Evolutionary conservation across 2,329 filamentous ascomycete genomes (phyloP).

Genomic region (Xylaria arbuscula): DNA sequence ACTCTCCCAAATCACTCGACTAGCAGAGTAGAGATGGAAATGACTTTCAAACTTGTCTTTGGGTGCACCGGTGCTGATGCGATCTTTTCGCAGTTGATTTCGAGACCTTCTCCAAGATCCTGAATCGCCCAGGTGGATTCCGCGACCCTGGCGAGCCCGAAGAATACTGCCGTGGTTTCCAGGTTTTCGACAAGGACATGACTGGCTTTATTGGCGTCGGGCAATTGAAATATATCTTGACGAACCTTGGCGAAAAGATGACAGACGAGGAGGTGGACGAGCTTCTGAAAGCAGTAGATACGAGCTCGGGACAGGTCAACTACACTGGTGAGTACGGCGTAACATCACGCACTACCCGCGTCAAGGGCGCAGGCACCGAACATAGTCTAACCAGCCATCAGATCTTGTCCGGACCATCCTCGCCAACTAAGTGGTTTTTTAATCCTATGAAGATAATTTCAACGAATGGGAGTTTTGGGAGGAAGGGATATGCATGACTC

Average conservation of each 20-base stretch:
- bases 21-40: not conserved
- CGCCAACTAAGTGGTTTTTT: slow-evolving; percentile 70
- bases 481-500: slow-evolving; percentile 43
- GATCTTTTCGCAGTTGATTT: slow-evolving; percentile 80
- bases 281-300: slow-evolving; percentile 97
- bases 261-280: slow-evolving; percentile 98
- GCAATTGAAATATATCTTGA: slow-evolving; percentile 97
- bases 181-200: slow-evolving; percentile 99
- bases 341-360: not conserved
- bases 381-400: slow-evolving; percentile 49
- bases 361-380: not conserved
- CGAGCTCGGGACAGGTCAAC: slow-evolving; percentile 95
- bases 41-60: not conserved
- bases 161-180: slow-evolving; percentile 98
- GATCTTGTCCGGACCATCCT: slow-evolving; percentile 89
- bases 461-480: slow-evolving; percentile 46
- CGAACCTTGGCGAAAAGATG: slow-evolving; percentile 99
- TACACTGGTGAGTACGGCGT: slow-evolving; percentile 78
- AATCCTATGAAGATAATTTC: slow-evolving; percentile 26
- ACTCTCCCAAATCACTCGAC: not conserved
- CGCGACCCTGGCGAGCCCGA: slow-evolving; percentile 97
- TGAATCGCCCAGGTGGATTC: slow-evolving; percentile 98
- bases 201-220: slow-evolving; percentile 98
- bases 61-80: slow-evolving; percentile 17
- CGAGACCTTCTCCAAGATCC: slow-evolving; percentile 94